These are phyloP conservation scores for Pyricularia pennisetigena DNA, from an alignment of 2,329 filamentous ascomycete species.

Conservation along the genomic window DNA sequence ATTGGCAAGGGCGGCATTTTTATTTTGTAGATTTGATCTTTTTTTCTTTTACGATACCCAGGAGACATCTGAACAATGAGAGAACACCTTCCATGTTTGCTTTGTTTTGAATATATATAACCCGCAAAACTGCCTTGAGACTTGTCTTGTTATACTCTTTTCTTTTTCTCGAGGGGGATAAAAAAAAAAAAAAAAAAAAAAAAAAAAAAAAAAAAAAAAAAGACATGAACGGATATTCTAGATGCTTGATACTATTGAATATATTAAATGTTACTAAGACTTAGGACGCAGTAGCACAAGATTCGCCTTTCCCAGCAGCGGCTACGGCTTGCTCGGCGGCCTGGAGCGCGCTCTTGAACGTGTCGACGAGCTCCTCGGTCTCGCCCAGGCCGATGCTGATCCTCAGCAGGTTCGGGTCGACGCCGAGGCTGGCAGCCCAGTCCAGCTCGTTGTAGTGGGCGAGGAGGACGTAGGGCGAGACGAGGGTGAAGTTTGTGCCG, in stretches of 20 bases:
- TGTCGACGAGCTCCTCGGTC: constrained; percentile 49
- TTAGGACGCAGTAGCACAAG: not conserved
- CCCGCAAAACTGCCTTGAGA: not conserved
- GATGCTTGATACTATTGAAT: not conserved
- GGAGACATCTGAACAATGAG: not conserved
- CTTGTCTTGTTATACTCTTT: no score
- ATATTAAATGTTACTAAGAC: not conserved
- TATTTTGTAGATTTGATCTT: not conserved
- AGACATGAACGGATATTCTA: not conserved
- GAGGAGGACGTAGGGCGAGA: constrained; percentile 81
- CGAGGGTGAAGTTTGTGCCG: constrained; percentile 92
- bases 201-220: no score
- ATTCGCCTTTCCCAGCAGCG: not conserved
- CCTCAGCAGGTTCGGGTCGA: constrained; percentile 70
- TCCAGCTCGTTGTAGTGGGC: constrained; percentile 87
- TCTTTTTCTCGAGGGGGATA: no score
- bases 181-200: no score
- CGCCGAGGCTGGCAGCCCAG: constrained; percentile 79
- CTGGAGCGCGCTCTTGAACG: constrained; percentile 61
- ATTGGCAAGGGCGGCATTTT: not conserved
- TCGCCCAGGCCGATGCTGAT: constrained; percentile 90
- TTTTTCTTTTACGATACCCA: not conserved
- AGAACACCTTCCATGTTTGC: not conserved
- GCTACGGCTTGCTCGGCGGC: constrained; percentile 30
- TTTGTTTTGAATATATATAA: not conserved